Evolutionary conservation across 2,329 filamentous ascomycete genomes (phyloP).

Genomic region (Thyridium curvatum): DNA sequence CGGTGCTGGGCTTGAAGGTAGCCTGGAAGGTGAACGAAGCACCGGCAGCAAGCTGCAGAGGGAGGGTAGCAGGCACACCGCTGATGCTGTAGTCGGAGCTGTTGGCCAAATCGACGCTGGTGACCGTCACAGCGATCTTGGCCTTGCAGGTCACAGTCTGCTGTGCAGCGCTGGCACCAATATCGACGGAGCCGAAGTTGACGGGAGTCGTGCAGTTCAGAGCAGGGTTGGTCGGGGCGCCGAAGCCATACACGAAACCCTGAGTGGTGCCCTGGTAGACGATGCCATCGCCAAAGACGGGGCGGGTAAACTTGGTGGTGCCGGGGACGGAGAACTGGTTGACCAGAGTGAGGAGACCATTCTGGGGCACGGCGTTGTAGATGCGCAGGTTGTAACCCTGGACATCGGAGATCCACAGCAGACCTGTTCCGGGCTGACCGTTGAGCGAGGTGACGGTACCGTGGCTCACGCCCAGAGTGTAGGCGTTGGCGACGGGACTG

Average conservation of each 20-base stretch:
- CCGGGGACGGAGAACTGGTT: conserved; percentile 44
- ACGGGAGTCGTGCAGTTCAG: conserved; percentile 43
- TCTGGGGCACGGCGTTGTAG: conserved; percentile 69
- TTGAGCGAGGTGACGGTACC: conserved; percentile 50
- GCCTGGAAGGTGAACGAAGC: conserved; percentile 34
- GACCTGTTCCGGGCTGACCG: conserved; percentile 45
- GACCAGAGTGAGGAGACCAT: conserved; percentile 38
- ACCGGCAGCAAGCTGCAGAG: conserved; percentile 25
- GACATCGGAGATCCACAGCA: conserved; percentile 51
- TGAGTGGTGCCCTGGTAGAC: conserved; percentile 46
- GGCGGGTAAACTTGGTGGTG: conserved; percentile 49
- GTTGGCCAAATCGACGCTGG: conserved; percentile 24
- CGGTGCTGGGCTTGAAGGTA: conserved; percentile 34
- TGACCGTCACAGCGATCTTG: conserved; percentile 34
- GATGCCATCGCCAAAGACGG: conserved; percentile 50
- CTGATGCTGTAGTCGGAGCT: conserved; percentile 29
- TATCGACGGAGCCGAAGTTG: conserved; percentile 38
- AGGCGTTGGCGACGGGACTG: conserved; percentile 41
- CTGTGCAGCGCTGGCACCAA: conserved; percentile 25
- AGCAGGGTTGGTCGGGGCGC: conserved; percentile 45
- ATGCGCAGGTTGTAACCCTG: conserved; percentile 62
- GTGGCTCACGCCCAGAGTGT: conserved; percentile 46
- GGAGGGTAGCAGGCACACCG: conserved; percentile 18
- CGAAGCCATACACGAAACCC: conserved; percentile 49
- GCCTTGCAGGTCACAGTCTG: conserved; percentile 41